These are phyloP conservation scores for Venturia effusa DNA, from an alignment of 2,329 filamentous ascomycete species.

Conservation along the genomic window DNA sequence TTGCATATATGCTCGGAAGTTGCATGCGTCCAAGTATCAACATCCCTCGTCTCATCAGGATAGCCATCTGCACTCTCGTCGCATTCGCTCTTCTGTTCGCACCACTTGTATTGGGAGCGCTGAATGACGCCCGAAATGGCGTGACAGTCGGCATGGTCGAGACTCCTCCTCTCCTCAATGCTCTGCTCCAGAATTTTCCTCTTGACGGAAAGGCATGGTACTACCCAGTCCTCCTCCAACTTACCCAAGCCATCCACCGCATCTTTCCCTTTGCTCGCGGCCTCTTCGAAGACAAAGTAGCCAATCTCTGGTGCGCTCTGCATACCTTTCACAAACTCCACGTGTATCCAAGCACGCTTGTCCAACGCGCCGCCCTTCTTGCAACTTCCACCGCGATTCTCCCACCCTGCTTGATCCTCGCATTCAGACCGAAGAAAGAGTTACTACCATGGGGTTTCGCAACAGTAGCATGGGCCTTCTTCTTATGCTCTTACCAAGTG, in stretches of 20 bases:
- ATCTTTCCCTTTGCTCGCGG: conserved; percentile 94
- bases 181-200: conserved; percentile 38
- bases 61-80: conserved; percentile 59
- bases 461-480: conserved; percentile 89
- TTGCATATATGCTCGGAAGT: conserved; percentile 79
- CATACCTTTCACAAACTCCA: conserved; percentile 85
- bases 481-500: conserved; percentile 94
- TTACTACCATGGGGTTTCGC: conserved; percentile 72
- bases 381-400: conserved; percentile 68
- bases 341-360: conserved; percentile 55
- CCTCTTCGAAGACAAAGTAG: conserved; percentile 96
- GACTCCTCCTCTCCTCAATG: conserved; percentile 51
- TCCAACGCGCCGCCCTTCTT: conserved; percentile 66
- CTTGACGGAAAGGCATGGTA: conserved; percentile 55
- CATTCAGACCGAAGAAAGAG: conserved; percentile 65
- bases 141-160: conserved; percentile 45
- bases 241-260: conserved; percentile 78
- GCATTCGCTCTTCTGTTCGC: conserved; percentile 67
- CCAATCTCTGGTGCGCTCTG: conserved; percentile 92
- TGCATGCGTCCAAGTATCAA: conserved; percentile 69
- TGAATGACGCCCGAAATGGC: conserved; percentile 58
- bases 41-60: conserved; percentile 56
- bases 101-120: conserved; percentile 61
- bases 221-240: conserved; percentile 65
- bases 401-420: conserved; percentile 68